Conservation (phyloP, 148 eudicot species). For the Hydrangea macrophylla region DNA sequence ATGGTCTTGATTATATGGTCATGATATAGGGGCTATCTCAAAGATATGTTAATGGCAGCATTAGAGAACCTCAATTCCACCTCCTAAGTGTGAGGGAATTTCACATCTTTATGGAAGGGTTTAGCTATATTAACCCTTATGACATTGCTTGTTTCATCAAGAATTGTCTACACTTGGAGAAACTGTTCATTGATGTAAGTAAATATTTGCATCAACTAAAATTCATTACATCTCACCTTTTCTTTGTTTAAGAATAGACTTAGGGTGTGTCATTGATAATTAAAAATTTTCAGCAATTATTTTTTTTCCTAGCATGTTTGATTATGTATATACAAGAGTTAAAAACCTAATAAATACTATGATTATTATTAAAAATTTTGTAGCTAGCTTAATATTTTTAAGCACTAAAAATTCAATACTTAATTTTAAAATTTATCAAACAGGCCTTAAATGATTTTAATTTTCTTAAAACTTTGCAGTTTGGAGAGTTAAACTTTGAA, state of each 20-base stretch:
- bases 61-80: not conserved
- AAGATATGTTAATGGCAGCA: not conserved
- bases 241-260: too few species aligned
- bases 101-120: not conserved
- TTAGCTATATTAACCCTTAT: not conserved
- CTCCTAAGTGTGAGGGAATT: not conserved
- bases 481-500: not conserved
- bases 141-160: slow-evolving; percentile 3
- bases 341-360: too few species aligned
- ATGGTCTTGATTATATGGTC: not conserved
- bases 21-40: not conserved
- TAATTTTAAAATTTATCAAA: not conserved
- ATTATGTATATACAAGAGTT: too few species aligned
- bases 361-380: too few species aligned
- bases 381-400: too few species aligned
- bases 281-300: too few species aligned
- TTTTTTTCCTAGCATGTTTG: too few species aligned
- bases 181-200: not conserved
- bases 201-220: too few species aligned
- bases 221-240: not conserved
- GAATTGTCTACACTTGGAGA: not conserved
- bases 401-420: too few species aligned
- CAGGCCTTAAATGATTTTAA: not conserved
- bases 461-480: not conserved
- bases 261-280: too few species aligned